A percentile compares a stretch with the other conserved stretches of the same genome.
Evolutionary conservation across 2,329 filamentous ascomycete genomes (phyloP).

Genomic region (Didymella segeticola): DNA sequence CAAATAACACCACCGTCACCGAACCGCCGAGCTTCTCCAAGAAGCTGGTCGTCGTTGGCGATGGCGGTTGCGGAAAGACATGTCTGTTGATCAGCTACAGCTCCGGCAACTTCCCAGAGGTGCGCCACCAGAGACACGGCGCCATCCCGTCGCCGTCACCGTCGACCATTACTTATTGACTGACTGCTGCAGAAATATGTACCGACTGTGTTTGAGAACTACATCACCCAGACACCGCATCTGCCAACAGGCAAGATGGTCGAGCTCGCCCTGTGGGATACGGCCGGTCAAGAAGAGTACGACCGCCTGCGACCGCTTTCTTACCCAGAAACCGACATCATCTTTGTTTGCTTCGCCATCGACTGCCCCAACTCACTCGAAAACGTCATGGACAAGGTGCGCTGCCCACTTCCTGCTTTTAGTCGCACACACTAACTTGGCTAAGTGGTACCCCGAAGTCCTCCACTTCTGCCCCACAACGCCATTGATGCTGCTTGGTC

Average conservation of each 20-base stretch:
- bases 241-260: conserved; percentile 88
- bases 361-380: conserved; percentile 98
- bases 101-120: conserved; percentile 98
- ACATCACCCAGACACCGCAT: conserved; percentile 96
- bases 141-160: background rate
- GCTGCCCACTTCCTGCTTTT: conserved; percentile 24
- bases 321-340: conserved; percentile 95
- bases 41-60: conserved; percentile 98
- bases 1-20: conserved; percentile 83
- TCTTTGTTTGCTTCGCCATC: conserved; percentile 99
- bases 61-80: conserved; percentile 98
- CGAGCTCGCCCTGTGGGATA: conserved; percentile 97
- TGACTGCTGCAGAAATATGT: conserved; percentile 85
- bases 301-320: conserved; percentile 93
- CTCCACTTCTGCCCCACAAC: conserved; percentile 98
- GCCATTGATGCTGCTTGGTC: conserved; percentile 90
- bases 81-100: conserved; percentile 98
- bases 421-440: conserved; percentile 34
- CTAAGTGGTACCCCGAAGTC: conserved; percentile 97
- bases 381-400: conserved; percentile 98
- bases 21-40: conserved; percentile 94
- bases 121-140: conserved; percentile 51
- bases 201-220: conserved; percentile 98
- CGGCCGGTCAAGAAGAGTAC: conserved; percentile 97
- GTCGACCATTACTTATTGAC: conserved; percentile 15